These are phyloP conservation scores for Heritiera fomes DNA, from an alignment of 345 rosid species.

Conservation along the genomic window DNA sequence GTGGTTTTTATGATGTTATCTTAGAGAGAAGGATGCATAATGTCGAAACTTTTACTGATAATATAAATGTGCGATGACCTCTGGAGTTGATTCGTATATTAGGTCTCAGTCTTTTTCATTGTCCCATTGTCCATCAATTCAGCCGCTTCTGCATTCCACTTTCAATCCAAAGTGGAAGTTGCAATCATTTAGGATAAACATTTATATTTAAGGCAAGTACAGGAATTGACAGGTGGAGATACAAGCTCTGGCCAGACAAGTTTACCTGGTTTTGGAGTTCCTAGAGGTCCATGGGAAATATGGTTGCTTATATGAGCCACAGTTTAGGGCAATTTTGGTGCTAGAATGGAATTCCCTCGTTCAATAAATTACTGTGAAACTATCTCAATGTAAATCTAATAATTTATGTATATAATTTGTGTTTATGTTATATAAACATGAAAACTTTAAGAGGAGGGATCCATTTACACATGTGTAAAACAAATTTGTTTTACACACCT, in stretches of 20 bases:
- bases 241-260: not conserved
- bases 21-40: not conserved
- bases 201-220: not conserved
- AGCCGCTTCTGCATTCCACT: conserved; percentile 16
- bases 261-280: not conserved
- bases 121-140: not conserved
- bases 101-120: conserved; percentile 12
- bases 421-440: too few species aligned
- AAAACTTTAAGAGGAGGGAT: too few species aligned
- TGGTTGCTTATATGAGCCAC: not conserved
- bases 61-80: too few species aligned
- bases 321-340: not conserved
- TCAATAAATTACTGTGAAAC: not conserved
- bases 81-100: not conserved
- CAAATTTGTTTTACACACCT: too few species aligned
- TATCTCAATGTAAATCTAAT: not conserved
- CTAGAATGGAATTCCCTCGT: not conserved
- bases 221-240: conserved; percentile 1
- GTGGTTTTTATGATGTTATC: not conserved
- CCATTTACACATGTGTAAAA: too few species aligned
- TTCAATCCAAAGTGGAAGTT: conserved; percentile 13
- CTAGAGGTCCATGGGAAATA: not conserved
- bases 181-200: not conserved
- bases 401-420: too few species aligned
- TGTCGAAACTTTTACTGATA: not conserved